Evolutionary conservation across 192 early-diverging fungal species (phyloP).

Genomic region (Umbelopsis isabellina): DNA sequence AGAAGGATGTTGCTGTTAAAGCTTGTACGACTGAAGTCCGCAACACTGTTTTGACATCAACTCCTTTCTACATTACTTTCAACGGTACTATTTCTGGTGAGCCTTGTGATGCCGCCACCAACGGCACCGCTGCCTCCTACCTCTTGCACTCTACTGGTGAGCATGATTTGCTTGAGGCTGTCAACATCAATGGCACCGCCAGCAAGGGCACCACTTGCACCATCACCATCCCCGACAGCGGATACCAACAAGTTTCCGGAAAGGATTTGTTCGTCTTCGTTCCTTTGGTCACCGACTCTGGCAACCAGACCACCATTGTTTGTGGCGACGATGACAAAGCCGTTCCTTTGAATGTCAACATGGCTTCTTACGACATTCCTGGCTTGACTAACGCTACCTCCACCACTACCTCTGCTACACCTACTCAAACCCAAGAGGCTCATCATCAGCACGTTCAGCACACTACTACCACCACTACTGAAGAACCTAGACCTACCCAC

Average conservation of each 20-base stretch:
- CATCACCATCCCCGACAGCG: slow-evolving; percentile 7
- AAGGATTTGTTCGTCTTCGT: slow-evolving; percentile 12
- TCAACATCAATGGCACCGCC: slow-evolving; percentile 12
- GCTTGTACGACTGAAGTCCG: neutral
- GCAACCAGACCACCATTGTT: slow-evolving; percentile 1
- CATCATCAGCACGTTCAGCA: neutral
- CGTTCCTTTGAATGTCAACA: slow-evolving; percentile 19
- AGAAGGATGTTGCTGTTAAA: neutral
- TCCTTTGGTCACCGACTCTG: slow-evolving; percentile 4
- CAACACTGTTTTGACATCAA: slow-evolving; percentile 6
- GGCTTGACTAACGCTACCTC: neutral
- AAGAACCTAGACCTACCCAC: neutral
- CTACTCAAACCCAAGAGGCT: neutral
- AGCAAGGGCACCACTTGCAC: slow-evolving; percentile 7
- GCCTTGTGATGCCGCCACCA: neutral
- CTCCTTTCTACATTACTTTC: slow-evolving; percentile 22
- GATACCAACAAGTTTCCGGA: slow-evolving; percentile 3
- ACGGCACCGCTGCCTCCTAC: neutral
- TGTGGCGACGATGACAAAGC: neutral
- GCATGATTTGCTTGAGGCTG: neutral
- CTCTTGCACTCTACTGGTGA: neutral
- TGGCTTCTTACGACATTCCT: slow-evolving; percentile 6
- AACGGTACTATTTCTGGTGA: slow-evolving; percentile 8
- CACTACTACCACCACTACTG: slow-evolving; percentile 7
- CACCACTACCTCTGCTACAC: slow-evolving; percentile 3